Conservation (phyloP, 1,284 basidiomycete species). For the Cutaneotrichosporon daszewskae region DNA sequence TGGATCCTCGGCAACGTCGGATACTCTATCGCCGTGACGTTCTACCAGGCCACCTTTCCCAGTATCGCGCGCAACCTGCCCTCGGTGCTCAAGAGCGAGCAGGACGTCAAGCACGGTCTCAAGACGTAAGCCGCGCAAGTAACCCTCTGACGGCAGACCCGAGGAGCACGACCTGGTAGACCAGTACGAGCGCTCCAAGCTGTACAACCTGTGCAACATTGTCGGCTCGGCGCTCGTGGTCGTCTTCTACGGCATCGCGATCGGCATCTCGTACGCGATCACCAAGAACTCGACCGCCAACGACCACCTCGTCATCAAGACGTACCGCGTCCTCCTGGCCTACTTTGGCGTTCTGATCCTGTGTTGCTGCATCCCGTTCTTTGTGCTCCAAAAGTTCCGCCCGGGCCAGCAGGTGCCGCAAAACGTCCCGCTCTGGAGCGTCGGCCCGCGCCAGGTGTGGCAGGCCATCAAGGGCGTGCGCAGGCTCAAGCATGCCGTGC, state of each 20-base stretch:
- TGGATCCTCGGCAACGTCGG: conserved; percentile 12
- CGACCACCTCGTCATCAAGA: conserved; percentile 2
- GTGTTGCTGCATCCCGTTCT: conserved; percentile 10
- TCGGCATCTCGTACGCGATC: conserved; percentile 11
- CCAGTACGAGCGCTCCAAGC: conserved; percentile 16
- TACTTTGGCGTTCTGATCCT: conserved; percentile 12
- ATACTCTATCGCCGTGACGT: conserved; percentile 7
- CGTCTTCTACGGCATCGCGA: conserved; percentile 7
- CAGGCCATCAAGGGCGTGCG: conserved; percentile 8
- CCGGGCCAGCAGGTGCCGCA: conserved; percentile 18
- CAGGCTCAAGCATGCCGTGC: conserved; percentile 11
- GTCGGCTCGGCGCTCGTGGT: conserved; percentile 10
- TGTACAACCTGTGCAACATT: conserved; percentile 14
- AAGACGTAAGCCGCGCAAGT: conserved; percentile 8
- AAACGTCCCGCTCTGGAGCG: conserved; percentile 7
- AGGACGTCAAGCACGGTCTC: conserved; percentile 8
- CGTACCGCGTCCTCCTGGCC: conserved; percentile 13
- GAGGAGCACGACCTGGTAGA: conserved; percentile 17
- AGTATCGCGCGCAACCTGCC: conserved; percentile 17
- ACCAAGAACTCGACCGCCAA: conserved; percentile 4
- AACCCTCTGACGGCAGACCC: conserved; percentile 1
- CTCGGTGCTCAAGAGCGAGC: conserved; percentile 12
- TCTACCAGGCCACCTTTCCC: conserved; percentile 19
- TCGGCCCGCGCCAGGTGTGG: conserved; percentile 13
- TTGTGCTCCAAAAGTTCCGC: conserved; percentile 12